These are phyloP conservation scores for Laguncularia racemosa DNA, from an alignment of 345 rosid genomes.

Conservation along the genomic window DNA sequence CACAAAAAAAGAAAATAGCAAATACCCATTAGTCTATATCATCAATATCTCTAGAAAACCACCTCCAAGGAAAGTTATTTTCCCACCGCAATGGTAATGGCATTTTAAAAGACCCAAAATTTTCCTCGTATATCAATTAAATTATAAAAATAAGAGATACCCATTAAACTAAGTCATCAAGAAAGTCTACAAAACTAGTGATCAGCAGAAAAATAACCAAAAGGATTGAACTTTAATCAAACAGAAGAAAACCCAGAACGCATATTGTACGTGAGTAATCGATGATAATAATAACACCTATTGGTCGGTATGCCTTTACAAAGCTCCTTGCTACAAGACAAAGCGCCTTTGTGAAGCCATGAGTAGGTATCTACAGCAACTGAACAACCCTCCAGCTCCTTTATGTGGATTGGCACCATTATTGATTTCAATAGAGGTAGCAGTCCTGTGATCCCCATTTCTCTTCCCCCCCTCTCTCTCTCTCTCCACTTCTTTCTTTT, in stretches of 20 bases:
- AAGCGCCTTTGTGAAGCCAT: constrained; percentile 84
- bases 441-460: constrained; percentile 80
- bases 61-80: too few species aligned
- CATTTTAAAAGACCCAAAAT: too few species aligned
- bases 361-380: constrained; percentile 95
- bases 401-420: constrained; percentile 66
- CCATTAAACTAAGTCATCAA: background rate
- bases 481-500: too few species aligned
- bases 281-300: constrained; percentile 24
- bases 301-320: constrained; percentile 60
- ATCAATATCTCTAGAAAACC: background rate
- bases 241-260: too few species aligned
- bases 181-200: background rate
- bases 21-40: background rate
- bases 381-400: constrained; percentile 61
- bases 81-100: too few species aligned
- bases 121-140: background rate
- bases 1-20: too few species aligned
- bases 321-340: constrained; percentile 63
- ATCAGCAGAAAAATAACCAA: too few species aligned
- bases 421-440: constrained; percentile 80
- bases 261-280: background rate
- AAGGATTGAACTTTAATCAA: too few species aligned
- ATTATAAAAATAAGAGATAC: background rate
- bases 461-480: background rate